Evolutionary conservation across 257 asterid species (phyloP).

Genomic region (Handroanthus guayacan): DNA sequence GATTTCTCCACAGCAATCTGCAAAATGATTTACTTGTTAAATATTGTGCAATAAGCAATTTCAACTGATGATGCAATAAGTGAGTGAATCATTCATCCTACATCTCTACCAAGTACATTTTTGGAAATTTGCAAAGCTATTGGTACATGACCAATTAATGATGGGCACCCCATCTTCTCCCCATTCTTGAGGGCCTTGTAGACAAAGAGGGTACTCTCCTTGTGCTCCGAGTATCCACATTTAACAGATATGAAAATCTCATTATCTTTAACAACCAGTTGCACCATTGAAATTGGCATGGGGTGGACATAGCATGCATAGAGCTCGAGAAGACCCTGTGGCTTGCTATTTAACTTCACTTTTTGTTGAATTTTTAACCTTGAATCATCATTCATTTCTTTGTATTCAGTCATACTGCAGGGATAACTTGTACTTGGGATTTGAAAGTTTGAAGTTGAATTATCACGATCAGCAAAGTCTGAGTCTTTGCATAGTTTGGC

Average conservation of each 20-base stretch:
- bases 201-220: conserved; percentile 61
- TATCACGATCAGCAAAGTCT: conserved; percentile 45
- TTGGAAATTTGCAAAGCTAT: conserved; percentile 51
- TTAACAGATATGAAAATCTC: conserved; percentile 67
- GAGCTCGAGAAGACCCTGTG: conserved; percentile 51
- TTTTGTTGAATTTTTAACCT: conserved; percentile 39
- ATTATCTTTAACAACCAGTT: conserved; percentile 61
- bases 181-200: conserved; percentile 66
- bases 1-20: conserved; percentile 68
- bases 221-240: conserved; percentile 61
- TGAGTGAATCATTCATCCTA: conserved; percentile 48
- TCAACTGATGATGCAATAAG: conserved; percentile 34
- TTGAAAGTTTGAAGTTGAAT: conserved; percentile 43
- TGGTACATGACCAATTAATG: conserved; percentile 72
- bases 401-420: conserved; percentile 40
- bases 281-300: conserved; percentile 71
- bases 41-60: conserved; percentile 33
- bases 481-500: conserved; percentile 36
- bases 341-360: conserved; percentile 42
- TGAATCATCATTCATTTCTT: conserved; percentile 46
- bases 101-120: conserved; percentile 64
- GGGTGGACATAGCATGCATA: conserved; percentile 75
- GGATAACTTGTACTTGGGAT: conserved; percentile 39
- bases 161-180: conserved; percentile 67
- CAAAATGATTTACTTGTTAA: conserved; percentile 33